A percentile compares a stretch with the other conserved stretches of the same genome.
These are phyloP conservation scores for Skeletonema menzelii DNA, from an alignment of 108 stramenopile species.

Conservation along the genomic window DNA sequence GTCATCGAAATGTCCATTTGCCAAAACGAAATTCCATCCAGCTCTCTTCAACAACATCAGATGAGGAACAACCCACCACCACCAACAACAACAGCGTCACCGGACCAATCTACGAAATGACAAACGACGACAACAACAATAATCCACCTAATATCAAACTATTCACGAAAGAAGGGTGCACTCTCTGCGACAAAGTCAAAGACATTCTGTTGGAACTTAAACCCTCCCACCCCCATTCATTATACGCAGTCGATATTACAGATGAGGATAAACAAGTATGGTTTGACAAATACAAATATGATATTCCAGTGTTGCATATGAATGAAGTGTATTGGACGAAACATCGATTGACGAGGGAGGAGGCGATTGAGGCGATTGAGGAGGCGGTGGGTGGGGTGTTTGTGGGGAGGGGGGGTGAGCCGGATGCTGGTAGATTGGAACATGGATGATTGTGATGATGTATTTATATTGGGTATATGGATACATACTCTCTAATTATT, in stretches of 20 bases:
- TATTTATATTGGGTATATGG: no score
- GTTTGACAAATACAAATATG: slow-evolving; percentile 82
- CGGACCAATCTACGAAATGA: slow-evolving; percentile 60
- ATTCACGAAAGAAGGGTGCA: slow-evolving; percentile 85
- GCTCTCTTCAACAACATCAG: neutral
- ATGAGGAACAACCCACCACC: neutral
- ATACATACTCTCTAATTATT: neutral
- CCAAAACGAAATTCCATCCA: neutral
- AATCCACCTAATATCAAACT: slow-evolving; percentile 52
- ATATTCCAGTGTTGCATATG: slow-evolving; percentile 84
- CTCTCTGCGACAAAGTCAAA: slow-evolving; percentile 83
- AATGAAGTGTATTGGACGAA: slow-evolving; percentile 79
- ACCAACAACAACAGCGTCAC: slow-evolving; percentile 63
- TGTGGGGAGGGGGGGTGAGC: slow-evolving; percentile 55
- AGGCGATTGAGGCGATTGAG: slow-evolving; percentile 54
- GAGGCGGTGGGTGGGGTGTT: slow-evolving; percentile 45
- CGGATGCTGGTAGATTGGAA: slow-evolving; percentile 70
- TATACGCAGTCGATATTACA: slow-evolving; percentile 81
- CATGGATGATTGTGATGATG: neutral
- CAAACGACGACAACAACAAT: neutral
- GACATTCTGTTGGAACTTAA: slow-evolving; percentile 1
- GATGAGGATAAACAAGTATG: slow-evolving; percentile 63
- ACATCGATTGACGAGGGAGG: slow-evolving; percentile 61
- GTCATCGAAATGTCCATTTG: neutral
- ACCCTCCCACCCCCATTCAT: slow-evolving; percentile 59